These are phyloP conservation scores for Pharnaceum exiguum DNA, from an alignment of 148 eudicot genomes.

Conservation along the genomic window DNA sequence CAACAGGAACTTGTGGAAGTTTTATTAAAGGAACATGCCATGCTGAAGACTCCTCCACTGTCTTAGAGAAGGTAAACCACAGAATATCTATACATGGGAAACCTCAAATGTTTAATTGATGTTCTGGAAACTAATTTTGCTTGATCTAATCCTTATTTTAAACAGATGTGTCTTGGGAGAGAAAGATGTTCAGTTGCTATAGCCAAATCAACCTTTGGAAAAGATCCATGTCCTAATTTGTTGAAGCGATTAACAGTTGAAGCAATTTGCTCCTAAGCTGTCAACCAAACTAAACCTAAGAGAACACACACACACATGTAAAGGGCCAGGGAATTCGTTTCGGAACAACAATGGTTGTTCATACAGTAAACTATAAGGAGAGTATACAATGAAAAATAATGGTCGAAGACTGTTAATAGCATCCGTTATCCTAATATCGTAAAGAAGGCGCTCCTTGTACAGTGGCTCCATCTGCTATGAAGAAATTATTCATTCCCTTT, in stretches of 20 bases:
- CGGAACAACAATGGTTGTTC: slow-evolving; percentile 13
- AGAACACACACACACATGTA: neutral
- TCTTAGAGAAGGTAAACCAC: slow-evolving; percentile 46
- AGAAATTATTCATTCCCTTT: no score
- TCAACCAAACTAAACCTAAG: neutral
- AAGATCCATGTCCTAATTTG: slow-evolving; percentile 58
- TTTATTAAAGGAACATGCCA: slow-evolving; percentile 52
- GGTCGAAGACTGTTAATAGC: slow-evolving; percentile 8
- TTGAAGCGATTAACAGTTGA: slow-evolving; percentile 54
- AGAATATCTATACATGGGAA: neutral
- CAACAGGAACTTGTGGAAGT: slow-evolving; percentile 63
- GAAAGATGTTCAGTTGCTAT: slow-evolving; percentile 41
- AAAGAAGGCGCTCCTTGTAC: neutral
- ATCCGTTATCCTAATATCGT: neutral
- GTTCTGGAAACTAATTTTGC: neutral
- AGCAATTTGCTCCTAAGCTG: slow-evolving; percentile 45
- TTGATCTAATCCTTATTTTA: neutral
- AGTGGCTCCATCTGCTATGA: no score
- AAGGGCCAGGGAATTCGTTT: slow-evolving; percentile 7
- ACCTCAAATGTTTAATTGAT: neutral
- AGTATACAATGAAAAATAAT: neutral
- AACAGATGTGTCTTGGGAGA: slow-evolving; percentile 53
- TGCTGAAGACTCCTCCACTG: slow-evolving; percentile 37
- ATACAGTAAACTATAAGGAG: slow-evolving; percentile 1
- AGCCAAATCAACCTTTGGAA: slow-evolving; percentile 43